phyloP scores from a whole-genome alignment of 2,329 filamentous ascomycete species.

The Paecilomyces formosus region DNA sequence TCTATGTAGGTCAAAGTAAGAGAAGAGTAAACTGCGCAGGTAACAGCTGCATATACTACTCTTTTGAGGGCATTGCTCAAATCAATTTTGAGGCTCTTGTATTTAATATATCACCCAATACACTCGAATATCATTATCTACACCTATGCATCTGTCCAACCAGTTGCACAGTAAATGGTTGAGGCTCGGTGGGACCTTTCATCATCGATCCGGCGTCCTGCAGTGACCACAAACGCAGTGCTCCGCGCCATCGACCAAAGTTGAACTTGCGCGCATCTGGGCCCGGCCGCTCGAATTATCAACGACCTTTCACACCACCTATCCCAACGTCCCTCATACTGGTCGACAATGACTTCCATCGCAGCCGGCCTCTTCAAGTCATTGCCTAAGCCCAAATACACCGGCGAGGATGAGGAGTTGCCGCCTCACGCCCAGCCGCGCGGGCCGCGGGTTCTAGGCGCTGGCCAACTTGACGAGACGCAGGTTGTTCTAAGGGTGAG shows the following conservation, averaged over 20 bases:
- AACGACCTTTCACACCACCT: not conserved
- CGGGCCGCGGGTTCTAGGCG: slow-evolving; percentile 74
- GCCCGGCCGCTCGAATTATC: slow-evolving; percentile 2
- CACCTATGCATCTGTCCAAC: not conserved
- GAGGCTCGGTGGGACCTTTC: not conserved
- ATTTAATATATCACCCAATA: too few species aligned
- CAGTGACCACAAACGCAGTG: not conserved
- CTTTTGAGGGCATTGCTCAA: too few species aligned
- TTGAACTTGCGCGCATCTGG: slow-evolving; percentile 2
- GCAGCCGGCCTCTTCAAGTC: slow-evolving; percentile 67
- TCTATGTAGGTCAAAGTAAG: not conserved
- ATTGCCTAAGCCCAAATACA: slow-evolving; percentile 85
- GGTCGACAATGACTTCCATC: slow-evolving; percentile 54
- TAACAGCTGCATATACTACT: not conserved
- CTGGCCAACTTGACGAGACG: slow-evolving; percentile 72
- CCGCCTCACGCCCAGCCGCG: slow-evolving; percentile 64
- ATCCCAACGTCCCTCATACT: not conserved
- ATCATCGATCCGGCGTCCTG: not conserved
- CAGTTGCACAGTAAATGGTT: not conserved
- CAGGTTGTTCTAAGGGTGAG: slow-evolving; percentile 72
- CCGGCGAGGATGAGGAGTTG: slow-evolving; percentile 78
- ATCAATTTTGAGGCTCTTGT: too few species aligned
- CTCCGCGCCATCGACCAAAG: not conserved
- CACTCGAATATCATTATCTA: too few species aligned
- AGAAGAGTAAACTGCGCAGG: not conserved